Evolutionary conservation across 2,329 filamentous ascomycete species (phyloP), one percentile per base, ranked within the genome.

Genomic region (Elsinoe perseae): DNA sequence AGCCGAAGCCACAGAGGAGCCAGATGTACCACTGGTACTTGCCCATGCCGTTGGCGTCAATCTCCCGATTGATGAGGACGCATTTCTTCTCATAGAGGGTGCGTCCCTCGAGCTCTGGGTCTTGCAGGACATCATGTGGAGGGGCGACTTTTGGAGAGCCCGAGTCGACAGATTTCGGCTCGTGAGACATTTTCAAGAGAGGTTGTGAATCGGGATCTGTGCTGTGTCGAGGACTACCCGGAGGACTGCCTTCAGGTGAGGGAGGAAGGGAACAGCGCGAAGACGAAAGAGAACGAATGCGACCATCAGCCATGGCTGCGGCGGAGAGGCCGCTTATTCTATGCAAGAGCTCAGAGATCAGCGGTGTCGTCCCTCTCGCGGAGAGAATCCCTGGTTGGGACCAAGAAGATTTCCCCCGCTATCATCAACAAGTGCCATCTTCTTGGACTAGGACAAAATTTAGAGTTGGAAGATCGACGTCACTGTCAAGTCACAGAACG

Each of bases 1-100:
- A 80, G 1, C 78, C 78, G 32, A 80, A 76, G 32, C 78, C 78
- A 59, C 78, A 80, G 0, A 80, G 66, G 2, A 66, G 62, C 77
- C 77, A 80, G 56, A 69, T 67, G 56, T 65, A 68, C 75, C 75
- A 79, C 61, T 80, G 77, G 58, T 80, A 80, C 54, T 66, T 68
- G 2, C 77, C 77, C 75, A 80, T 78, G 36, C 78, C 77, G 59
- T 77, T 74, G 34, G 64, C 60, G 56, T 80, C 76, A 57, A 80
- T 76, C 64, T 80, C 77, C 9, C 67, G 68, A 57, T 75, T 73
- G 61, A 75, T 69, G 10, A 75, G 63, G 2, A 72, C 61, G 42
- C 71, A 73, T 58, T 75, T 75, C 61, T 70, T 74, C 59, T 75
- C 72, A 59, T 71, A 73, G 1, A 73, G 58, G 2, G 67, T 67